These are phyloP conservation scores for Solanum hybrid DNA, from an alignment of 305 asterid species.

Conservation along the genomic window DNA sequence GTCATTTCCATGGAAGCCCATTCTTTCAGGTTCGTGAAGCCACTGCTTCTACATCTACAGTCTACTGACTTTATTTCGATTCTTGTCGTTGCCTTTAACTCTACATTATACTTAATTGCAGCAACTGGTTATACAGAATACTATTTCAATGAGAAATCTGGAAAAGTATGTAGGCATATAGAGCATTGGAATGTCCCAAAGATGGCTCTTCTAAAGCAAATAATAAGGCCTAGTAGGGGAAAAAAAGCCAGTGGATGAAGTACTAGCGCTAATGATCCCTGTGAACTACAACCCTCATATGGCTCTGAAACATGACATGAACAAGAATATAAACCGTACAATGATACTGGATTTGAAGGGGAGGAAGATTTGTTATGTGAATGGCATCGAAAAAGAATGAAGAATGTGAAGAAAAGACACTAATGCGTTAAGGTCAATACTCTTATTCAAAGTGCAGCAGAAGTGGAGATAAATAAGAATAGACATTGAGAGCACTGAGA, in stretches of 20 bases:
- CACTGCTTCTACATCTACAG: neutral
- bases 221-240: slow-evolving; percentile 55
- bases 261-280: neutral
- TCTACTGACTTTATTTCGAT: neutral
- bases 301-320: neutral
- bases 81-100: neutral
- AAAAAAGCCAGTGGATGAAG: slow-evolving; percentile 7
- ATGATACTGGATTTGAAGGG: neutral
- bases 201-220: slow-evolving; percentile 80
- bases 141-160: slow-evolving; percentile 61
- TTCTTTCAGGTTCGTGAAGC: slow-evolving; percentile 56
- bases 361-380: neutral
- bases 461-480: neutral
- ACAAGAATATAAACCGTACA: neutral
- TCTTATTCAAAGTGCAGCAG: neutral
- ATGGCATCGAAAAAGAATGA: neutral
- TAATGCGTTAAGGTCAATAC: neutral
- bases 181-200: slow-evolving; percentile 98
- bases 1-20: slow-evolving; percentile 95
- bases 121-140: slow-evolving; percentile 97
- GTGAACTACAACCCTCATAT: neutral
- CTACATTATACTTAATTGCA: slow-evolving; percentile 21
- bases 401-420: neutral
- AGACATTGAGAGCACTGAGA: neutral
- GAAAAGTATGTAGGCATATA: slow-evolving; percentile 81